Conservation (phyloP, 2,329 filamentous ascomycete species). For the Apiospora arundinis region DNA sequence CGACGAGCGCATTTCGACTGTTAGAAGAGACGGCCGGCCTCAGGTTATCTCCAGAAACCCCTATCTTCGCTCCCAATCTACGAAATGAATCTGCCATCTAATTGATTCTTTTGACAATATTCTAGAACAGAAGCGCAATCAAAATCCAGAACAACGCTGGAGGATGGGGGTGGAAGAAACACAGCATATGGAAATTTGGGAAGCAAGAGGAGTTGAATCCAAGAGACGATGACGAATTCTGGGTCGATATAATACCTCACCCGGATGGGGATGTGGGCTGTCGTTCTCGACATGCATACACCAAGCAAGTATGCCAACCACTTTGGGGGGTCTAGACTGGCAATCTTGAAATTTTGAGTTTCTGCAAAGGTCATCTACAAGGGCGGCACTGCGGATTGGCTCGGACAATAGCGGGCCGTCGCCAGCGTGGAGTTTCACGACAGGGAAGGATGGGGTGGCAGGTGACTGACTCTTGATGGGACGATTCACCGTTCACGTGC, state of each 20-base stretch:
- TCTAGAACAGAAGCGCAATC: background rate
- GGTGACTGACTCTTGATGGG: background rate
- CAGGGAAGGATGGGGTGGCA: background rate
- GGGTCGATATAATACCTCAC: background rate
- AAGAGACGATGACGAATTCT: slow-evolving; percentile 6
- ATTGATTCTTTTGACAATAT: no score
- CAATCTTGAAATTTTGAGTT: background rate
- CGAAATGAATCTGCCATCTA: background rate
- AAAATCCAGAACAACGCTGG: background rate
- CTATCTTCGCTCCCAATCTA: background rate
- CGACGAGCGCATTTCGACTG: background rate
- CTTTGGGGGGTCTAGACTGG: background rate
- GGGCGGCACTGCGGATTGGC: background rate
- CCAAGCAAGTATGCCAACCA: background rate
- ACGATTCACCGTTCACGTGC: background rate
- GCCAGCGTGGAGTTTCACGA: background rate
- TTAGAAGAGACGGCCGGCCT: background rate
- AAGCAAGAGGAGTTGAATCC: no score
- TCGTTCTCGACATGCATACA: background rate
- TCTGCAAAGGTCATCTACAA: background rate
- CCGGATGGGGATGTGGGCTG: background rate
- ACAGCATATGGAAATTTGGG: no score
- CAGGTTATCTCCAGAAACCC: background rate
- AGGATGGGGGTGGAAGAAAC: no score
- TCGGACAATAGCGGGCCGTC: background rate